Base-by-base conservation (phyloP, 1,284 basidiomycete genomes). In the Vanrija pseudolonga region DNA sequence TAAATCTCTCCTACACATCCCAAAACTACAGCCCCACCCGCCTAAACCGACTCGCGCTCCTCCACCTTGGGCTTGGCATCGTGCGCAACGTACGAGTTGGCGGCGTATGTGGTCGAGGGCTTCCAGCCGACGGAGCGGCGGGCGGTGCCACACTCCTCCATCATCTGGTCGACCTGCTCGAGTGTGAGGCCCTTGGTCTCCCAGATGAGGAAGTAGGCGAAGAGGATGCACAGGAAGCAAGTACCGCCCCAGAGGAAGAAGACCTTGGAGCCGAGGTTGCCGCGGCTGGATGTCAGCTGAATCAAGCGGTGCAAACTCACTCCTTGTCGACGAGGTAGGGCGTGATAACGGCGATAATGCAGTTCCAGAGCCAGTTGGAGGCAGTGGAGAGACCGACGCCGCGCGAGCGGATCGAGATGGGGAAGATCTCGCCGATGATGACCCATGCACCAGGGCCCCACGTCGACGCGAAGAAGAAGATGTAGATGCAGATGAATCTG, bases 381-480 rank as follows among this genome's bases (percentile, higher is more conserved):
- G 88, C 85, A 2, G 89, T 90, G n/a, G 88, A 85, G 19, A 94
- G 68, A 19, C 88, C 83, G 6, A 91, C 89, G 57, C 90, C 91
- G 69, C 86, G 85, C 60, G 89, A 85, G 66, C 90, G 81, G 73
- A 92, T 84, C 7, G 88, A 87, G n/a, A 90, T 78, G 6, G 91
- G 87, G 74, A 93, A 92, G 20, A 94, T 85, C 74, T 77, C 73
- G 53, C 73, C 74, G 61, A 73, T 73, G 48, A 66, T 61, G 56
- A 75, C 70, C 73, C 90, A 94, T 9, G 85, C 88, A 61, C 90
- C 83, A 2, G 91, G 91, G 1, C 90, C 90, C 69, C 89, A 86
- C 36, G 87, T 89, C 43, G 85, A 76, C 2, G 90, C 89, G 69
- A 91, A 94, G 23, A 86, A 85, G 53, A 83, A 84, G 24, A 89